phyloP scores from a whole-genome alignment of 305 asterid genomes.

The Rubia tinctorum region DNA sequence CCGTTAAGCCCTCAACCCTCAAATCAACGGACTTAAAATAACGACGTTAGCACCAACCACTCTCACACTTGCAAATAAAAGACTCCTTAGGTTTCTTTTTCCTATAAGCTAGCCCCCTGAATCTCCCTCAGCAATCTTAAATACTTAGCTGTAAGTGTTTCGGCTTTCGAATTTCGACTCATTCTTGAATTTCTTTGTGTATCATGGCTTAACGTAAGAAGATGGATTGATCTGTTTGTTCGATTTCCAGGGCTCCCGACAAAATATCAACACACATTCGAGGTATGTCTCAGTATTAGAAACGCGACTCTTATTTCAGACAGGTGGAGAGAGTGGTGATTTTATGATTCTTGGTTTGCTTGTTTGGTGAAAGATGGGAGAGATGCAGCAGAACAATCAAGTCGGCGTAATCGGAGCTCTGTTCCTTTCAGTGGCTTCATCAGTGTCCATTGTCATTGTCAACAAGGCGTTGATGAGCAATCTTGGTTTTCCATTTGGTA shows the following conservation, averaged over 20 bases:
- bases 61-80: conserved; percentile 30
- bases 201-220: not conserved
- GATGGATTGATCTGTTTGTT: not conserved
- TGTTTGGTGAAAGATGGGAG: conserved; percentile 56
- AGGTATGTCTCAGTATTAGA: conserved; percentile 7
- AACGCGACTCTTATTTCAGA: not conserved
- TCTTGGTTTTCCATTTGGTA: conserved; percentile 93
- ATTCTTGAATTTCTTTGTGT: not conserved
- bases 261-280: not conserved
- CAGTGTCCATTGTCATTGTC: conserved; percentile 92
- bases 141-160: not conserved
- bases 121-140: not conserved
- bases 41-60: conserved; percentile 48
- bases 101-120: conserved; percentile 21
- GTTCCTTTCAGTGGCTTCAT: conserved; percentile 87
- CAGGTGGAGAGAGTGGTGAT: not conserved
- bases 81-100: conserved; percentile 31
- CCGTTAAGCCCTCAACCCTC: conserved; percentile 16
- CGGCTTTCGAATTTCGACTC: not conserved
- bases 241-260: conserved; percentile 2
- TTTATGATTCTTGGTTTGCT: not conserved
- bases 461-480: conserved; percentile 95
- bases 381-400: conserved; percentile 61
- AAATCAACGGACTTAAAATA: conserved; percentile 4
- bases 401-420: conserved; percentile 81